phyloP scores from a whole-genome alignment of 1,284 basidiomycete genomes.

The Malassezia vespertilionis region DNA sequence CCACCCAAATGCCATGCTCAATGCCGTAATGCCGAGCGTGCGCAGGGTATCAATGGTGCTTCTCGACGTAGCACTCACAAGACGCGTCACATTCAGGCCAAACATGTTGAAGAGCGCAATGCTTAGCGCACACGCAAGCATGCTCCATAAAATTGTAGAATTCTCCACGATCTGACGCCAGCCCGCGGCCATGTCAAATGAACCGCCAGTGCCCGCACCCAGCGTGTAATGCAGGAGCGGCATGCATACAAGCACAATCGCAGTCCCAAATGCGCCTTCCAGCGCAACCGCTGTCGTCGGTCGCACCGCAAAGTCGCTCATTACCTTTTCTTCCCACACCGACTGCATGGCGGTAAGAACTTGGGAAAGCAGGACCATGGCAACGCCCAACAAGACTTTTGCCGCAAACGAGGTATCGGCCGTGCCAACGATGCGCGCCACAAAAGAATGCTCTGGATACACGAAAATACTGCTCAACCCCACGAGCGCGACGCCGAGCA shows the following conservation, averaged over 20 bases:
- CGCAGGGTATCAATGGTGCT: conserved; percentile 84
- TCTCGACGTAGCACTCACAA: conserved; percentile 47
- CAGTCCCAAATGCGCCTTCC: conserved; percentile 81
- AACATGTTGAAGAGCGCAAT: conserved; percentile 96
- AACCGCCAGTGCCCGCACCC: conserved; percentile 58
- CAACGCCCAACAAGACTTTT: conserved; percentile 55
- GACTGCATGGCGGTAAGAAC: conserved; percentile 84
- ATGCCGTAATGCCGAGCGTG: conserved; percentile 67
- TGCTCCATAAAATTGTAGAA: conserved; percentile 65
- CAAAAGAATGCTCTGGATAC: conserved; percentile 5
- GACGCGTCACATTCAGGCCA: conserved; percentile 73
- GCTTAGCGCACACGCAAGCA: conserved; percentile 53
- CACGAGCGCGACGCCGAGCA: conserved; percentile 77
- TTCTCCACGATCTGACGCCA: conserved; percentile 77
- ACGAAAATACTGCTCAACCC: conserved; percentile 63
- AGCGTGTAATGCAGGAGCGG: conserved; percentile 57
- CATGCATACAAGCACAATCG: conserved; percentile 64
- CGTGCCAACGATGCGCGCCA: neutral
- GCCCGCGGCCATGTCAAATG: conserved; percentile 82
- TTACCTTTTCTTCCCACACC: conserved; percentile 73
- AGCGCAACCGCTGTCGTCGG: conserved; percentile 87
- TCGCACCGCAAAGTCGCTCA: conserved; percentile 72
- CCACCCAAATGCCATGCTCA: conserved; percentile 59
- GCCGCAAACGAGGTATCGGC: conserved; percentile 7
- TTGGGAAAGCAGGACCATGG: conserved; percentile 91